phyloP scores from a whole-genome alignment of 1,284 basidiomycete genomes.

The Ceratorhiza oryzae-sativae region DNA sequence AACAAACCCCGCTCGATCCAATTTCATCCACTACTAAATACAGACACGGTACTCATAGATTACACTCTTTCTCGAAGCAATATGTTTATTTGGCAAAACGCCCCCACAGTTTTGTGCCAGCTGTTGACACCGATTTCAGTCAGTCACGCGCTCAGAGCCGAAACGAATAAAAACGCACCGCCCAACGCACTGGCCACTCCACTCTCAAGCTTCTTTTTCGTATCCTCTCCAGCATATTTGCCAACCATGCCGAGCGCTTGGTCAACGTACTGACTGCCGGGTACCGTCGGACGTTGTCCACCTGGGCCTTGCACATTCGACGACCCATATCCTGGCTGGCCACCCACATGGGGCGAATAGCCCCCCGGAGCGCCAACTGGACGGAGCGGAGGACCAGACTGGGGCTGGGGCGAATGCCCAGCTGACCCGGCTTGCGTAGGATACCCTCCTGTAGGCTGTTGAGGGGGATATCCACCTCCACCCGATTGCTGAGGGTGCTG shows the following conservation, averaged over 20 bases:
- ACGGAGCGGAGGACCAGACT: not conserved
- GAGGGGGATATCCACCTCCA: not conserved
- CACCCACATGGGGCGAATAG: not conserved
- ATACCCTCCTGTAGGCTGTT: not conserved
- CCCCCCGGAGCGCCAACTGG: not conserved
- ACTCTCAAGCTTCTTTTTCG: constrained; percentile 28
- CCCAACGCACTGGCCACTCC: not conserved
- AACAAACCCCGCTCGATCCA: constrained; percentile 28
- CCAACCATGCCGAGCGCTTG: constrained; percentile 11
- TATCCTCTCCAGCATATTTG: constrained; percentile 24
- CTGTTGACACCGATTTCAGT: not conserved
- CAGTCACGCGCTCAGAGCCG: not conserved
- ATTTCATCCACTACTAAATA: not conserved
- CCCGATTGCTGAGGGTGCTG: not conserved
- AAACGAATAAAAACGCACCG: constrained; percentile 9
- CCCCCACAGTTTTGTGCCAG: constrained; percentile 24
- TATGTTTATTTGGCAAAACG: not conserved
- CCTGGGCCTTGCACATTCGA: not conserved
- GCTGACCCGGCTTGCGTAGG: not conserved
- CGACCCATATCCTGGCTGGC: not conserved
- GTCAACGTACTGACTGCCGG: constrained; percentile 27
- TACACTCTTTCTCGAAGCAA: not conserved
- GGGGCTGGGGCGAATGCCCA: not conserved
- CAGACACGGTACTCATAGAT: not conserved
- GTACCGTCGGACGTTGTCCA: not conserved